Evolutionary conservation across 768 basidiomycete species (phyloP).

Genomic region (Pulveroboletus frians): DNA sequence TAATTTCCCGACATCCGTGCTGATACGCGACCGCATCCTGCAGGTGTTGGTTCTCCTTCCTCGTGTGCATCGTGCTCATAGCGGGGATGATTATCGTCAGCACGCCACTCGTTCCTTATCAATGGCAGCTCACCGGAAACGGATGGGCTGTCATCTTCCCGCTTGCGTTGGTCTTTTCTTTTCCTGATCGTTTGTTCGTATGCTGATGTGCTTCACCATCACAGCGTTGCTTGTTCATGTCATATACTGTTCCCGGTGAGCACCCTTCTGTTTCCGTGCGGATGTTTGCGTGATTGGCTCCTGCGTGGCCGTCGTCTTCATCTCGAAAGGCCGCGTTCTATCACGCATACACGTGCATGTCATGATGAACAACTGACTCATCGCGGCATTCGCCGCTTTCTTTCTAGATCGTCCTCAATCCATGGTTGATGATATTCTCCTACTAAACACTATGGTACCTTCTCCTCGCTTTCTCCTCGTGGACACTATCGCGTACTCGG

Average conservation of each 20-base stretch:
- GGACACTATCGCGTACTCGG: not conserved
- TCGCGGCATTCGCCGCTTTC: not conserved
- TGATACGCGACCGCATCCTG: slow-evolving; percentile 12
- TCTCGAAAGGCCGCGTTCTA: slow-evolving; percentile 1
- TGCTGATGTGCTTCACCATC: slow-evolving; percentile 1
- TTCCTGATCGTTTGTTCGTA: not conserved
- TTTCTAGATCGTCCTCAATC: slow-evolving; percentile 72
- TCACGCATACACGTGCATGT: not conserved
- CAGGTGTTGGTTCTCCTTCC: slow-evolving; percentile 34
- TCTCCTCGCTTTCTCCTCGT: slow-evolving; percentile 10
- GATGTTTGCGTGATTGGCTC: not conserved
- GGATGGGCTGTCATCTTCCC: slow-evolving; percentile 76
- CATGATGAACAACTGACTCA: slow-evolving; percentile 12
- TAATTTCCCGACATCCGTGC: slow-evolving; percentile 3
- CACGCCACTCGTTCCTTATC: slow-evolving; percentile 50
- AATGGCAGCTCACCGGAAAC: slow-evolving; percentile 57
- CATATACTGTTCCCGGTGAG: slow-evolving; percentile 75
- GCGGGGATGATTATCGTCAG: slow-evolving; percentile 59
- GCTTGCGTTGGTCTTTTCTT: slow-evolving; percentile 47
- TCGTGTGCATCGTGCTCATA: slow-evolving; percentile 48
- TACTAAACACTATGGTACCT: slow-evolving; percentile 27
- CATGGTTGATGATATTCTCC: slow-evolving; percentile 85
- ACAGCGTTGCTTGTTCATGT: slow-evolving; percentile 54
- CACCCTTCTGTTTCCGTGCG: slow-evolving; percentile 12
- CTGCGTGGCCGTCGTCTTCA: slow-evolving; percentile 27